Evolutionary conservation across 169 alveolate species (phyloP), one percentile per base, ranked within the genome.

Genomic region (Eimeria tenella): DNA sequence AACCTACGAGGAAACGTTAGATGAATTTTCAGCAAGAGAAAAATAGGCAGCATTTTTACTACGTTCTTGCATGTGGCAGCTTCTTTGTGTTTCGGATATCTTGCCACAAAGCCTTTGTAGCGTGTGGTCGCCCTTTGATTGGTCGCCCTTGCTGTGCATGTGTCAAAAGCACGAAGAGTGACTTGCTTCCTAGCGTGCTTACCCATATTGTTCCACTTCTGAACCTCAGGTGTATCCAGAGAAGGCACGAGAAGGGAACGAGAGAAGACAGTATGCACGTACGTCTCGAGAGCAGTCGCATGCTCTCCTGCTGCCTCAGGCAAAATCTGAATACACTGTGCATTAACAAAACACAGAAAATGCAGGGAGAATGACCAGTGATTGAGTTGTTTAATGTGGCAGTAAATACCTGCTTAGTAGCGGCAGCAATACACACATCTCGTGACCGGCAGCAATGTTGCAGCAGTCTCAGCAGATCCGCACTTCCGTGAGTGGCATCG

Each of bases 191-290:
- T 31, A 31, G 42, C 42, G 42, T 31, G 42, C 42, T 17, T 5
- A 79, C 88, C 88, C 23, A 6, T 23, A 15, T 1, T 17, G 19
- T 79, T 79, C 31, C 58, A 53, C 62, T 1, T 6, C 4, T 19
- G 7, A 5, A 79, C 88, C 31, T 79, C 71, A 1, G 68, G 88
- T 5, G 71, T 50, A 19, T 79, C 71, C 7, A 87, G 73, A 21
- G 93, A 87, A 21, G 93, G 93, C 23, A 87, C 93, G n/a, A 87
- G 71, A 9, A 87, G 31, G 56, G 93, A 21, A 0, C 70, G 55
- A 11, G 62, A 58, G 9, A 87, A 55, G 17, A 87, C 42, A 3
- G 74, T 15, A 25, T 75, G 93, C 3, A 87, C 13, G 65, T 70
- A 87, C 70, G 58, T 86, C 73, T 74, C 81, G 55, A 87, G 10